Base-by-base conservation (phyloP, 2,329 filamentous ascomycete genomes). In the Furcasterigmium furcatum region DNA sequence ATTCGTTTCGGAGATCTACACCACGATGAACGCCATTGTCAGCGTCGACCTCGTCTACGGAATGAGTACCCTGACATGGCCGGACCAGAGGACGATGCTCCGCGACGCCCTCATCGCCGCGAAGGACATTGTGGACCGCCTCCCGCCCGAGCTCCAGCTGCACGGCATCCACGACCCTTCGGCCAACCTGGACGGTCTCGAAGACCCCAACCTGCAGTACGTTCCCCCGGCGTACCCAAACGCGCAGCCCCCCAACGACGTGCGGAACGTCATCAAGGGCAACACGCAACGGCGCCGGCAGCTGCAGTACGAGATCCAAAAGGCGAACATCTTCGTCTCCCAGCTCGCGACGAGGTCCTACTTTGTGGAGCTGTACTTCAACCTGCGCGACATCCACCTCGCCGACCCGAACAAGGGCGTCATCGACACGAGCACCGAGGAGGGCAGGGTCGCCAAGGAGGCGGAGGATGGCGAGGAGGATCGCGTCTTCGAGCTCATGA, bases 301-400 rank as follows among this genome's bases (percentile, higher is more conserved):
- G 45, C 62, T 91, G 5, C 88, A 94, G 59, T 90, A 85, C 53
- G 91, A 95, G 65, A 94, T 96, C 24, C 90, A 95, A 62, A 95
- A 95, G 61, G 88, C 89, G 7, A 95, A 95, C 62, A 88, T 96
- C 32, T 90, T 92, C 59, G 82, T 85, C 3, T 92, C 86, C 6
- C 86, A 91, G 57, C 72, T 96, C 9, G 84, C 85, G 3, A 95
- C 89, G 0, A 79, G 91, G 20, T 92, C 88, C 0, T 91, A 90
- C 61, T 82, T 92, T 46, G 88, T 95, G 1, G 89, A 95, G 62
- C 85, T 91, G 52, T 95, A 92, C 66, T 89, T 89, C 63, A 84
- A 83, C 55, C 73, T 94, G 2, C 81, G 84, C 30, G 87, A 91
- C 44, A 79, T 83, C 2, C 80, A 85, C 55, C 67, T 79, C 35